Evolutionary conservation across 2,329 filamentous ascomycete genomes (phyloP).

Genomic region (Herpotrichia juniperi): DNA sequence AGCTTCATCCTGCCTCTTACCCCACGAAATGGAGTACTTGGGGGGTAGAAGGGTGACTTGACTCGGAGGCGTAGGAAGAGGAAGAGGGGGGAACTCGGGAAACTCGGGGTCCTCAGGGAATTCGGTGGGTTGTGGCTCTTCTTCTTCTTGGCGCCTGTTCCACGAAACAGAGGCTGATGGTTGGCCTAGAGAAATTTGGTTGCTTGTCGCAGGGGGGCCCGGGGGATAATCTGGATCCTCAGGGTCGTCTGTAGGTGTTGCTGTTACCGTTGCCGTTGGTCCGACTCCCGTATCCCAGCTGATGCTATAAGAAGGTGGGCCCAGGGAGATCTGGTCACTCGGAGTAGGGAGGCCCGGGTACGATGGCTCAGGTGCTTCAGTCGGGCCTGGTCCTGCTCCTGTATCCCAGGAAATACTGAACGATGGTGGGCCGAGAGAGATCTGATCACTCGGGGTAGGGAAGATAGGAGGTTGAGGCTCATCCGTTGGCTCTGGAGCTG

Average conservation of each 20-base stretch:
- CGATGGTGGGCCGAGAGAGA: slow-evolving; percentile 3
- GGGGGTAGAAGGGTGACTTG: slow-evolving; percentile 16
- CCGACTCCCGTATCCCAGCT: neutral
- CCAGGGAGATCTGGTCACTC: slow-evolving; percentile 2
- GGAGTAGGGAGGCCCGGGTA: neutral
- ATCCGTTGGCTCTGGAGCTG: slow-evolving; percentile 1
- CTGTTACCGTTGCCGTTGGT: neutral
- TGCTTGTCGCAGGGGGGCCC: slow-evolving; percentile 2
- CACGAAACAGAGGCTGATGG: slow-evolving; percentile 11
- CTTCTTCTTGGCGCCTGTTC: slow-evolving; percentile 8
- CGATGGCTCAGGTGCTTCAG: neutral
- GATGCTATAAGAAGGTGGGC: neutral
- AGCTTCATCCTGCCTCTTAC: slow-evolving; percentile 9
- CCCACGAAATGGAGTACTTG: slow-evolving; percentile 18
- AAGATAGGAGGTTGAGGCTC: slow-evolving; percentile 6
- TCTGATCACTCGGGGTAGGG: slow-evolving; percentile 2
- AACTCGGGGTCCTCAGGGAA: slow-evolving; percentile 2
- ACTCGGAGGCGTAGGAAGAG: slow-evolving; percentile 6
- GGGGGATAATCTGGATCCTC: slow-evolving; percentile 7
- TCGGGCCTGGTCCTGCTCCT: neutral
- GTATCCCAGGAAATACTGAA: slow-evolving; percentile 8
- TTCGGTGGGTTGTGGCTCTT: slow-evolving; percentile 11
- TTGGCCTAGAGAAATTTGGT: slow-evolving; percentile 6
- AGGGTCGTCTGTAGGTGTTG: slow-evolving; percentile 7
- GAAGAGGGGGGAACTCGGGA: neutral